A percentile compares a stretch with the other conserved stretches of the same genome.
phyloP scores from a whole-genome alignment of 2,329 filamentous ascomycete genomes.

The Botrytis tulipae region DNA sequence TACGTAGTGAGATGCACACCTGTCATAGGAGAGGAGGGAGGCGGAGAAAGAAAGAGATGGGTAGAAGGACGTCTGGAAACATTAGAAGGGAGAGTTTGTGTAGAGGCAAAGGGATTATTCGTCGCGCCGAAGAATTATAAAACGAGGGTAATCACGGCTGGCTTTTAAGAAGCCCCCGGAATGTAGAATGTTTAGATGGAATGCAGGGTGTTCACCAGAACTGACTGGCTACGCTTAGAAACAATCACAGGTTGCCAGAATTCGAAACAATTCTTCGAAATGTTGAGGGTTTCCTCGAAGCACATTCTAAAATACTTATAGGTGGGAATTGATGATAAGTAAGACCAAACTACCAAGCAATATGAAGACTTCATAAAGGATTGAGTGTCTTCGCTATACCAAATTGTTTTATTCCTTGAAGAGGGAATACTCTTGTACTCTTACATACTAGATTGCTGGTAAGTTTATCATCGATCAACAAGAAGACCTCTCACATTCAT shows the following conservation, averaged over 20 bases:
- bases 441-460: not conserved
- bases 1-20: conserved; percentile 59
- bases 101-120: conserved; percentile 58
- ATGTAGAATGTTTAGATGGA: not conserved
- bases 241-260: not conserved
- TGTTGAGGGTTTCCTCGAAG: not conserved
- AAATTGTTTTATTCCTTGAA: not conserved
- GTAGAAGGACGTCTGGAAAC: conserved; percentile 54
- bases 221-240: not conserved
- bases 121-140: conserved; percentile 51
- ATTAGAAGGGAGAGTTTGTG: conserved; percentile 54
- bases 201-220: not conserved
- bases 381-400: not conserved
- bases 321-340: not conserved
- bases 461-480: not conserved
- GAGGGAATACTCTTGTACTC: not conserved
- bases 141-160: conserved; percentile 23
- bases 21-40: conserved; percentile 38
- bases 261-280: not conserved
- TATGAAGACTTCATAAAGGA: not conserved
- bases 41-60: conserved; percentile 41
- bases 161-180: conserved; percentile 19
- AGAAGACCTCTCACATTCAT: not conserved
- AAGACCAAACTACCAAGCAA: not conserved
- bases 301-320: not conserved